Evolutionary conservation across 495 filamentous ascomycete species (phyloP).

Genomic region (Terfezia boudieri): DNA sequence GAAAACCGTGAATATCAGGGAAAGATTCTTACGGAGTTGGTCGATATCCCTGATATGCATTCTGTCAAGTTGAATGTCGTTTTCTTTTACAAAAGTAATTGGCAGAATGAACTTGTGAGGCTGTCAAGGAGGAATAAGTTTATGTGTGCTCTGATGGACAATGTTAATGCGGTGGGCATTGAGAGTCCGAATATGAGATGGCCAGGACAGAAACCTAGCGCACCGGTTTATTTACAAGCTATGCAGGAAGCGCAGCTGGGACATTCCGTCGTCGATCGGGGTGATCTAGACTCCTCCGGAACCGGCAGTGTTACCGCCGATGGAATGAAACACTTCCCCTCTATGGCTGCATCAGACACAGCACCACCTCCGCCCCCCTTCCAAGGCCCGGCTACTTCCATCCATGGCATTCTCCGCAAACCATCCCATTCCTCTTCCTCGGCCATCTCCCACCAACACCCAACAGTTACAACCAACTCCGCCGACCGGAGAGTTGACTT

Average conservation of each 20-base stretch:
- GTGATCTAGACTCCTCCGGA: conserved; percentile 3
- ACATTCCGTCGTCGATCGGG: conserved; percentile 22
- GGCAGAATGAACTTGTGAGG: conserved; percentile 78
- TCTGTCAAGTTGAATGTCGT: conserved; percentile 75
- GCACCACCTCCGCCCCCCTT: conserved; percentile 5
- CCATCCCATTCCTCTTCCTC: neutral
- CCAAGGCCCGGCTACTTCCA: conserved; percentile 3
- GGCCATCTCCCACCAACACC: conserved; percentile 3
- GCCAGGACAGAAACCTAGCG: conserved; percentile 26
- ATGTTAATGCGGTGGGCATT: conserved; percentile 54
- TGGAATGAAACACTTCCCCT: conserved; percentile 14
- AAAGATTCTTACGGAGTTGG: conserved; percentile 77
- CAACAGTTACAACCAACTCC: conserved; percentile 8
- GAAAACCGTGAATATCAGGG: conserved; percentile 85
- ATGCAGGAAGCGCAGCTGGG: conserved; percentile 32
- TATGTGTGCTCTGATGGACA: conserved; percentile 76
- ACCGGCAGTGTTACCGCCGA: conserved; percentile 11
- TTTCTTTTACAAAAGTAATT: conserved; percentile 90
- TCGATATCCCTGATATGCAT: conserved; percentile 29
- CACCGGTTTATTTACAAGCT: conserved; percentile 28
- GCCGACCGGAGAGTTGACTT: conserved; percentile 50
- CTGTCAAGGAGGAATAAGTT: conserved; percentile 85
- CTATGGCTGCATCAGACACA: neutral
- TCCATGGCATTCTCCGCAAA: neutral
- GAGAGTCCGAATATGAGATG: conserved; percentile 52